Evolutionary conservation across 257 asterid species (phyloP), one percentile per base, ranked within the genome.

Genomic region (Thymus mandschuricus): DNA sequence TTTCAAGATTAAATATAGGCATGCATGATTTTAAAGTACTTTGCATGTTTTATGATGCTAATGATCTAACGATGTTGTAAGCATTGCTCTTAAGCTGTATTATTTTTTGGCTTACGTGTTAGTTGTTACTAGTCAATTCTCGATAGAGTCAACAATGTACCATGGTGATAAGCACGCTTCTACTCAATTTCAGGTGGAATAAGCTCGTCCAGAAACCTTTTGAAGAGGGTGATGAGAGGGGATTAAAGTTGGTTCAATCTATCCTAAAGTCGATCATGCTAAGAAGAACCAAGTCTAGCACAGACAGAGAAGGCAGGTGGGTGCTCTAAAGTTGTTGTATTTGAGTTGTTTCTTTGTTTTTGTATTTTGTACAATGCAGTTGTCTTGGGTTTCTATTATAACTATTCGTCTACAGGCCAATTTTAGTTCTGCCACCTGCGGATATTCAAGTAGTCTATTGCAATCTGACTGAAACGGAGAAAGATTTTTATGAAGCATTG

Each of bases 201-300:
- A 89, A 88, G 81, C 90, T 91, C 73, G 91, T 94, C 60, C 98
- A 91, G 85, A 94, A 87, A 75, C 98, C 98, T 74, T 94, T 87
- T 81, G 98, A 94, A 79, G 97, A 82, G 87, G 98, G 98, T 67
- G 96, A 94, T 72, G 96, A 78, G 85, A 85, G 97, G 76, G 96
- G 96, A 49, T 77, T 91, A 76, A 94, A 85, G 82, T 77, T 94
- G 82, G 92, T 89, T 34, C 96, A 91, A 64, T 89, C 96, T 55
- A 87, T 94, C 74, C 86, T 94, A 77, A 89, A 80, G 76, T 81
- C 94, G 76, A 91, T 94, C 72, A 94, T 94, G 98, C 77, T 94
- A 73, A 85, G 98, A 91, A 86, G 98, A 86, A 94, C 98, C 30
- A 94, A 94, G 80, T 82, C 82, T 72, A 91, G 96, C 87, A 87